A percentile compares a stretch with the other conserved stretches of the same genome.
phyloP scores from a whole-genome alignment of 2,329 filamentous ascomycete genomes.

The Arthrobotrys conoides region DNA sequence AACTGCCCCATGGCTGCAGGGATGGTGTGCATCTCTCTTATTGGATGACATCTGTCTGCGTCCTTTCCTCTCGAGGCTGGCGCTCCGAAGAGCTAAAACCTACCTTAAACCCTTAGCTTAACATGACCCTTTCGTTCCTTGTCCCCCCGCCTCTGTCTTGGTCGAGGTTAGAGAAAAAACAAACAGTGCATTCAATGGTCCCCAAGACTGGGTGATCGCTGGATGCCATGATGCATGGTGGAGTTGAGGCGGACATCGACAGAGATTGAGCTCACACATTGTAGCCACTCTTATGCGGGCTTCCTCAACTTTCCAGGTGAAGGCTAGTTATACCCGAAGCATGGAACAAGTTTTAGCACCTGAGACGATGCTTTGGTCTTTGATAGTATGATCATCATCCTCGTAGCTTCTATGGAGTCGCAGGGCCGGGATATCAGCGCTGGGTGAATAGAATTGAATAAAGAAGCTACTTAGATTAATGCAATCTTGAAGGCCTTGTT shows the following conservation, averaged over 20 bases:
- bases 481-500: constrained; percentile 10
- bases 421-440: constrained; percentile 44
- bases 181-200: constrained; percentile 33
- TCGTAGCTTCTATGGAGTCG: constrained; percentile 30
- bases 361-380: constrained; percentile 31
- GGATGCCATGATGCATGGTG: constrained; percentile 26
- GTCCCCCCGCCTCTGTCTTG: constrained; percentile 49
- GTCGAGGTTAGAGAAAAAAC: constrained; percentile 34
- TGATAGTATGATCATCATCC: constrained; percentile 8
- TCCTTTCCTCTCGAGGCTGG: constrained; percentile 55
- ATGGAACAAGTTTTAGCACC: constrained; percentile 35
- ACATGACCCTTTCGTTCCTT: constrained; percentile 29
- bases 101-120: constrained; percentile 43
- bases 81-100: constrained; percentile 54
- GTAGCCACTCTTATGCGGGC: constrained; percentile 36
- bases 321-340: constrained; percentile 9
- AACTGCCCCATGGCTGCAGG: constrained; percentile 56
- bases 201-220: constrained; percentile 22
- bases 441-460: constrained; percentile 36
- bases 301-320: constrained; percentile 45
- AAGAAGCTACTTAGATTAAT: constrained; percentile 14
- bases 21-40: constrained; percentile 44
- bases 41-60: constrained; percentile 47
- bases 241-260: constrained; percentile 31
- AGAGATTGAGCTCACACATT: constrained; percentile 26